Evolutionary conservation across 2,329 filamentous ascomycete genomes (phyloP).

Genomic region (Fusarium sp.): DNA sequence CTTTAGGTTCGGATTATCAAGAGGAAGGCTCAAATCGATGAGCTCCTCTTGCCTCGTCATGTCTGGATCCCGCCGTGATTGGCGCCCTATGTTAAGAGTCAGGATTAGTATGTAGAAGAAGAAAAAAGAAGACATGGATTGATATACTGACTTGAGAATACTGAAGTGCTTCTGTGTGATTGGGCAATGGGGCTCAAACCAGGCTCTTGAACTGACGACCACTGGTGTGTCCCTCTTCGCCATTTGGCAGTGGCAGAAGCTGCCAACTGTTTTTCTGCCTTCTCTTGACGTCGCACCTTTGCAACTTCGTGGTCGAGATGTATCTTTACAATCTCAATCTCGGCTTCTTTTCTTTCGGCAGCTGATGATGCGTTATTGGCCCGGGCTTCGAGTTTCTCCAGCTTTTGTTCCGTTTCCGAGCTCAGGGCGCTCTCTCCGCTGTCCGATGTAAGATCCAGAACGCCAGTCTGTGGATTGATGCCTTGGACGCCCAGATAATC

Average conservation of each 20-base stretch:
- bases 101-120: slow-evolving; percentile 15
- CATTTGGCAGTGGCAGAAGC: slow-evolving; percentile 53
- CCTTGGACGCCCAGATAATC: slow-evolving; percentile 70
- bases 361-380: slow-evolving; percentile 51
- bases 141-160: slow-evolving; percentile 38
- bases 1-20: not conserved
- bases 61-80: not conserved
- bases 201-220: slow-evolving; percentile 64
- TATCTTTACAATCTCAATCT: slow-evolving; percentile 54
- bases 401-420: slow-evolving; percentile 46
- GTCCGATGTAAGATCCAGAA: slow-evolving; percentile 61
- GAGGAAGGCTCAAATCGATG: slow-evolving; percentile 19
- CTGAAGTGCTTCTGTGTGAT: slow-evolving; percentile 48
- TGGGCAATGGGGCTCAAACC: slow-evolving; percentile 61
- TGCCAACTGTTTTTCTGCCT: slow-evolving; percentile 50
- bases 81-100: slow-evolving; percentile 5
- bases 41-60: slow-evolving; percentile 5
- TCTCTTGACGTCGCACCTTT: slow-evolving; percentile 57
- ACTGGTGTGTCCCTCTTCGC: slow-evolving; percentile 59
- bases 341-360: slow-evolving; percentile 58
- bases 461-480: slow-evolving; percentile 66
- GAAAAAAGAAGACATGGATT: slow-evolving; percentile 11
- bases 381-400: slow-evolving; percentile 48
- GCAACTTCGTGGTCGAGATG: slow-evolving; percentile 48
- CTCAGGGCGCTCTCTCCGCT: slow-evolving; percentile 55